Base-by-base conservation (phyloP, 768 basidiomycete genomes). In the Lactarius indigo region DNA sequence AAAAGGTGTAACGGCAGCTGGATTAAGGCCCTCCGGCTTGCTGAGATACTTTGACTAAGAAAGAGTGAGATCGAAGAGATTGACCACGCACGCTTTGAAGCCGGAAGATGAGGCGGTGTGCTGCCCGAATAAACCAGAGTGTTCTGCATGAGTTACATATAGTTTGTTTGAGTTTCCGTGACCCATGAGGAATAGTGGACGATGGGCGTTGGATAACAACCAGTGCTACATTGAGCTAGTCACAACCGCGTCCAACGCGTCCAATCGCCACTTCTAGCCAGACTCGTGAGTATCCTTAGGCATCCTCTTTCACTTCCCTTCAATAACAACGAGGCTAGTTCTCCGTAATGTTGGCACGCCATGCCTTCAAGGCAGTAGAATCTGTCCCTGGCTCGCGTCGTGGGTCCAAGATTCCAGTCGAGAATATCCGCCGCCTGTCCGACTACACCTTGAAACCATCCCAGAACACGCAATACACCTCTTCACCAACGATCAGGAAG, bases 61-160 rank as follows among this genome's bases (percentile, higher is more conserved):
- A 73, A 35, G 47, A 56, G 74, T 61, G 72, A 69, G 61, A 54
- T 62, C 42, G 68, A 47, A 52, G 50, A 64, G 57, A 62, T 39
- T 20, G 62, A 59, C 10, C 59, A 78, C 86, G 65, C 73, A 91
- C 87, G 82, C 82, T 75, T 81, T 91, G 77, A 81, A 87, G 17
- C 92, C 92, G 33, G 82, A 83, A 12, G 91, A 91, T 28, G 91
- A 83, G 0, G 92, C 79, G 0, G 79, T 90, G 76, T 95, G 92
- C 52, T 89, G 87, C 39, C 92, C 92, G 73, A 89, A 83, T 50
- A 85, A 79, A 52, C 92, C 92, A 8, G 90, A 81, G 74, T 94
- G 93, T 74, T 95, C 92, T 28, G 90, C 87, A 74, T 94, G 92
- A 3, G 92, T 95, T 74, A 95, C 90, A 75, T 94, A 94, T 33